These are phyloP conservation scores for Clarkia xantiana DNA, from an alignment of 345 rosid species.

Conservation along the genomic window DNA sequence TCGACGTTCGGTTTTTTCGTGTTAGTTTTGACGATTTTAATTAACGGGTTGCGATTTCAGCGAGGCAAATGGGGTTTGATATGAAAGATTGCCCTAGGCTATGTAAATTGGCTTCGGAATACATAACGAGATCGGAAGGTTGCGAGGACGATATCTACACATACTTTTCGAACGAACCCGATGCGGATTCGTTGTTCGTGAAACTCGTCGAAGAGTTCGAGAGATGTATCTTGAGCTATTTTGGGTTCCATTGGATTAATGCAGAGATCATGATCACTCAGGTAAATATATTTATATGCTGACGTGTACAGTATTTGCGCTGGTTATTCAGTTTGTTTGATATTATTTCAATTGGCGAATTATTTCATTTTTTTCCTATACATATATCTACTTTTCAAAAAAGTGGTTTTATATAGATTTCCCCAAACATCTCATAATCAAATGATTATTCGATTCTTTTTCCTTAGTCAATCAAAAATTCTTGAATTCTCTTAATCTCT, in stretches of 20 bases:
- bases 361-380: not conserved
- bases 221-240: constrained; percentile 64
- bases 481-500: no score
- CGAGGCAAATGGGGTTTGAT: constrained; percentile 79
- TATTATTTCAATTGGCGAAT: not conserved
- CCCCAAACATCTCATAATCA: no score
- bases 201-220: constrained; percentile 70
- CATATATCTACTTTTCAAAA: no score
- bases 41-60: constrained; percentile 15
- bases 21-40: not conserved
- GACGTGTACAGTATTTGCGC: not conserved
- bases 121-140: constrained; percentile 39
- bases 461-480: no score
- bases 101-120: constrained; percentile 48
- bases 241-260: constrained; percentile 76
- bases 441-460: no score
- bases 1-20: not conserved
- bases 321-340: not conserved
- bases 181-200: constrained; percentile 39
- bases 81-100: constrained; percentile 52
- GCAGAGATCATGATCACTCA: constrained; percentile 47
- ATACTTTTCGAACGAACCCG: constrained; percentile 35
- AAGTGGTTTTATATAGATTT: no score
- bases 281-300: constrained; percentile 15
- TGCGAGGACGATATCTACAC: constrained; percentile 41